Conservation (phyloP, 306 rosid genomes). For the Fragaria nilgerrensis region DNA sequence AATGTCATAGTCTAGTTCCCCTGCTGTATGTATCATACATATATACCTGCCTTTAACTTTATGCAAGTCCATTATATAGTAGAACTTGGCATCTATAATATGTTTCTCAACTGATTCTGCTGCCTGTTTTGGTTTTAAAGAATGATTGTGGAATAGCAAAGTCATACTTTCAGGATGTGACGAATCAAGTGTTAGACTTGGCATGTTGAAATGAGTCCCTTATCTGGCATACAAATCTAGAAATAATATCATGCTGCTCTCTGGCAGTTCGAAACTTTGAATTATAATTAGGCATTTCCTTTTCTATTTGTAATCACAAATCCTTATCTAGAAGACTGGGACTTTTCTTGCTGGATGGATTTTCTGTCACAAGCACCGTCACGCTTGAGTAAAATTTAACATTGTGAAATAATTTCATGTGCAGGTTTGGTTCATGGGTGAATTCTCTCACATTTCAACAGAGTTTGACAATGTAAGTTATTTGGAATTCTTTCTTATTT, state of each 20-base stretch:
- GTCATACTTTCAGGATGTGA: neutral
- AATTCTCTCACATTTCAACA: conserved; percentile 60
- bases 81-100: neutral
- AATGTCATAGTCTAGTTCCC: neutral
- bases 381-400: neutral
- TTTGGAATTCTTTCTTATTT: neutral
- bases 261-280: neutral
- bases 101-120: neutral
- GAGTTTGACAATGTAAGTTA: conserved; percentile 67
- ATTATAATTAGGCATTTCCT: neutral
- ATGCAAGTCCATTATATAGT: neutral
- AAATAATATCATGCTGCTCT: neutral
- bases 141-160: neutral
- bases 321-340: neutral
- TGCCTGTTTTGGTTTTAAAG: neutral
- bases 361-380: neutral
- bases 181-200: neutral
- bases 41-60: neutral
- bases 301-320: neutral
- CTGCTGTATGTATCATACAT: neutral
- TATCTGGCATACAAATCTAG: neutral
- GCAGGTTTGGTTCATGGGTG: conserved; percentile 86
- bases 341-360: neutral
- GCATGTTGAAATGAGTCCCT: neutral
- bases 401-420: conserved; percentile 19